A percentile compares a stretch with the other conserved stretches of the same genome.
Evolutionary conservation across 345 rosid species (phyloP).

Genomic region (Raphanus sativus): DNA sequence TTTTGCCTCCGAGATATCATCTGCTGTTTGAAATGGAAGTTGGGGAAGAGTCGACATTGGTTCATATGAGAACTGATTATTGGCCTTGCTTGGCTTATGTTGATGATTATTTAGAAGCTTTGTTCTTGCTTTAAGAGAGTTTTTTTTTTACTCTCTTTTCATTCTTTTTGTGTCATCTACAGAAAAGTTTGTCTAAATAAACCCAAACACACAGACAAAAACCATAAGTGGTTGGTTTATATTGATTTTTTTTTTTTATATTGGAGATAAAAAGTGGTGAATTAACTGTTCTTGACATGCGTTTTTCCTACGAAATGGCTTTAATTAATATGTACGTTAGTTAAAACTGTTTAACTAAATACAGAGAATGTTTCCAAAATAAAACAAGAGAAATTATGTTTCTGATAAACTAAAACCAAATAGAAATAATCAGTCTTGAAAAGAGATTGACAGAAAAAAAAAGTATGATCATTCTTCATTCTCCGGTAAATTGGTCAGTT

Average conservation of each 20-base stretch:
- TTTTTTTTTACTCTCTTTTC: background rate
- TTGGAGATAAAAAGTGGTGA: too few species aligned
- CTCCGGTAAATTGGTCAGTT: background rate
- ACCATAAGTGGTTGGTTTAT: background rate
- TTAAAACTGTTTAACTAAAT: too few species aligned
- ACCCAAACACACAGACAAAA: background rate
- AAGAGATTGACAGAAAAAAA: too few species aligned
- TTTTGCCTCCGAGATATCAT: slow-evolving; percentile 94
- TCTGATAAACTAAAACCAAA: background rate
- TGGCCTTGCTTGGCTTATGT: slow-evolving; percentile 99
- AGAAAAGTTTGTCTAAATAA: background rate
- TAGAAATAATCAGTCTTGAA: too few species aligned
- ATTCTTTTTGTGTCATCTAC: background rate
- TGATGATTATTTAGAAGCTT: slow-evolving; percentile 90
- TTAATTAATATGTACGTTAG: too few species aligned
- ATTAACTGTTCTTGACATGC: background rate
- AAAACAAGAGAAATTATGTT: background rate
- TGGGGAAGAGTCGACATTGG: slow-evolving; percentile 69
- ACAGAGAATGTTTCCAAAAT: background rate
- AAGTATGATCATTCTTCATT: too few species aligned
- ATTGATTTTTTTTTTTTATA: background rate
- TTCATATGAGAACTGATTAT: slow-evolving; percentile 88
- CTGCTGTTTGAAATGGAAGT: slow-evolving; percentile 94
- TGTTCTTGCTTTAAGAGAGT: slow-evolving; percentile 49
- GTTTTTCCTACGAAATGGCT: background rate